Evolutionary conservation across 2,329 filamentous ascomycete genomes (phyloP), one percentile per base, ranked within the genome.

Genomic region (Chaetomium sp.): DNA sequence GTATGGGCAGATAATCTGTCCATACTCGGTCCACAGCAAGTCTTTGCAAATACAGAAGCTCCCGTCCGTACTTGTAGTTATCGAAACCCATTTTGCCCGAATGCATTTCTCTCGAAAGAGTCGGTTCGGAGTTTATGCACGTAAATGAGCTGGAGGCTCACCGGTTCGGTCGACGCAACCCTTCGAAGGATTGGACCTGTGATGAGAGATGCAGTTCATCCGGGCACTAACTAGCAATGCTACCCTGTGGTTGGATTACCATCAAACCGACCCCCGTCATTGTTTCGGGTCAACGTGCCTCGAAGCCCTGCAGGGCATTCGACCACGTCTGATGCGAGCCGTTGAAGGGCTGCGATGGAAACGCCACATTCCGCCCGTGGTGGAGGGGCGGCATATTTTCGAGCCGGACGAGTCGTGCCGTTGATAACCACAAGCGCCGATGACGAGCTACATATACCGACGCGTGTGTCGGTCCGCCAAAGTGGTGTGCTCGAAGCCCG

Each of bases 401-500:
- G 55, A 60, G 29, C 60, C 50, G 55, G 50, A 45, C 21, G 45
- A 56, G 50, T 56, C 42, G 51, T 56, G 21, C 50, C 49, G 27
- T 29, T n/a, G 53, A 60, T 47, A 51, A 31, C 61, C 57, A 58
- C 50, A n/a, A 33, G 21, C 19, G 16, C 35, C 13, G 35, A 42
- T 42, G 16, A 19, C 13, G 19, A 13, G 16, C 13, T 19, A 13
- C 35, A 13, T 42, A 12, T 3, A 27, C 47, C 47, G 16, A 38
- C 16, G 45, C 38, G 38, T 35, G 21, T 55, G 45, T 50, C 57
- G 57, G 47, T 50, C 57, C 58, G 42, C 53, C 25, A 63, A 67
- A 62, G 67, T 69, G 69, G 69, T 64, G 68, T 63, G 68, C 62
- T 65, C 66, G 63, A 65, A 63, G 67, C 60, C 31, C 35, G 60